Percentiles rank a stretch among this genome's conserved stretches.
Evolutionary conservation across 768 basidiomycete genomes (phyloP).

Genomic region (Hysterangium stoloniferum): DNA sequence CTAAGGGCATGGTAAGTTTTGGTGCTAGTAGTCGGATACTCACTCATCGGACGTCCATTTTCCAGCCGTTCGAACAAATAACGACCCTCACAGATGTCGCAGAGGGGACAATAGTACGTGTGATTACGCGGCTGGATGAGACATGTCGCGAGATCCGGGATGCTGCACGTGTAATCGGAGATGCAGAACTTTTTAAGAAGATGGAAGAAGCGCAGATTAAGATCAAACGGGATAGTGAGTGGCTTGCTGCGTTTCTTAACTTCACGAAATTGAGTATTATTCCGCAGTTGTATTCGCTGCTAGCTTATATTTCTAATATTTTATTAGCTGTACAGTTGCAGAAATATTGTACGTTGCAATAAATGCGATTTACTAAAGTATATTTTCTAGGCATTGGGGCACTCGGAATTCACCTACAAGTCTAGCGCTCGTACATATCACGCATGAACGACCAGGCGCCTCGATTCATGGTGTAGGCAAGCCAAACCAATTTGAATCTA

Average conservation of each 20-base stretch:
- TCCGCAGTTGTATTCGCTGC: slow-evolving; percentile 74
- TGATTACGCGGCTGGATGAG: slow-evolving; percentile 93
- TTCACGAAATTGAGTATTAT: not conserved
- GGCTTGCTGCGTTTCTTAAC: not conserved
- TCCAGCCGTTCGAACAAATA: slow-evolving; percentile 92
- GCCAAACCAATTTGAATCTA: too few species aligned
- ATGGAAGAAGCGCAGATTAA: slow-evolving; percentile 94
- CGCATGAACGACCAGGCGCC: too few species aligned
- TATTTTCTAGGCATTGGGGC: too few species aligned
- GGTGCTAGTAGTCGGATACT: slow-evolving; percentile 1
- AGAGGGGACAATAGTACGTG: slow-evolving; percentile 94
- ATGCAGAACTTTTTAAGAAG: slow-evolving; percentile 91
- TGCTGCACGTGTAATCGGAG: slow-evolving; percentile 95
- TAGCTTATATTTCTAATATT: slow-evolving; percentile 74
- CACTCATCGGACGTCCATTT: not conserved
- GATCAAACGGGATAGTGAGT: slow-evolving; percentile 95
- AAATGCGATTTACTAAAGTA: too few species aligned
- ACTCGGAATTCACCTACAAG: too few species aligned
- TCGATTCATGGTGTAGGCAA: too few species aligned
- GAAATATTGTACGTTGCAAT: too few species aligned
- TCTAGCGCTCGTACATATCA: too few species aligned
- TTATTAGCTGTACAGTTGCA: too few species aligned
- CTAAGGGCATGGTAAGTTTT: slow-evolving; percentile 84
- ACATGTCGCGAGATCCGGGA: slow-evolving; percentile 96
- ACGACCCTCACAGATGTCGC: slow-evolving; percentile 87